These are phyloP conservation scores for Neofusicoccum ribis DNA, from an alignment of 2,329 filamentous ascomycete species.

Conservation along the genomic window DNA sequence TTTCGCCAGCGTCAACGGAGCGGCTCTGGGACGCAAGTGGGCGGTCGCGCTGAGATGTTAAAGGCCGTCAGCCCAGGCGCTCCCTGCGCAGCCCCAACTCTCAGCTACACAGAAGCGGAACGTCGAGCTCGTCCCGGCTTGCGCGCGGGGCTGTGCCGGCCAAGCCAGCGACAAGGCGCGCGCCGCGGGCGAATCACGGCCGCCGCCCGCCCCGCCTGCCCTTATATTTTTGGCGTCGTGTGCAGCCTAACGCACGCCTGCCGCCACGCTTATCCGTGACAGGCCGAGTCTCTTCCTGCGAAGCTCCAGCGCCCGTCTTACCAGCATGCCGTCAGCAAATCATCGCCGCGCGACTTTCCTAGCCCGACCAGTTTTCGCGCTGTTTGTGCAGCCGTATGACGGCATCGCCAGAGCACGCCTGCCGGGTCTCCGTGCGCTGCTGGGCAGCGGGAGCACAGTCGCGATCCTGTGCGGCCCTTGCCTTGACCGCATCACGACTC, in stretches of 20 bases:
- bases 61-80: background rate
- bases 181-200: background rate
- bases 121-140: background rate
- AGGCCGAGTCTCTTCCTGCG: slow-evolving; percentile 2
- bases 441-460: too few relatives aligned
- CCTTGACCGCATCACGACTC: too few relatives aligned
- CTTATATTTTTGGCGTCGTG: slow-evolving; percentile 2
- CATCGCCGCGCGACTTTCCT: background rate
- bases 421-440: background rate
- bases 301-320: slow-evolving; percentile 2
- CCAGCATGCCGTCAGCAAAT: slow-evolving; percentile 3
- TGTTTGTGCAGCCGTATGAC: background rate
- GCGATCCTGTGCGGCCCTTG: too few relatives aligned
- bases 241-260: background rate
- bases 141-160: slow-evolving; percentile 1
- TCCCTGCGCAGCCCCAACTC: slow-evolving; percentile 12
- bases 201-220: background rate
- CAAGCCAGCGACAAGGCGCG: background rate
- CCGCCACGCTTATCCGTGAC: slow-evolving; percentile 3
- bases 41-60: background rate
- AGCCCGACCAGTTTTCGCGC: background rate
- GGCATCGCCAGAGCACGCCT: background rate
- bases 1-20: background rate
- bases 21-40: background rate
- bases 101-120: slow-evolving; percentile 17